These are phyloP conservation scores for Aurantiochytrium sp. DNA, from an alignment of 108 stramenopile species.

Conservation along the genomic window DNA sequence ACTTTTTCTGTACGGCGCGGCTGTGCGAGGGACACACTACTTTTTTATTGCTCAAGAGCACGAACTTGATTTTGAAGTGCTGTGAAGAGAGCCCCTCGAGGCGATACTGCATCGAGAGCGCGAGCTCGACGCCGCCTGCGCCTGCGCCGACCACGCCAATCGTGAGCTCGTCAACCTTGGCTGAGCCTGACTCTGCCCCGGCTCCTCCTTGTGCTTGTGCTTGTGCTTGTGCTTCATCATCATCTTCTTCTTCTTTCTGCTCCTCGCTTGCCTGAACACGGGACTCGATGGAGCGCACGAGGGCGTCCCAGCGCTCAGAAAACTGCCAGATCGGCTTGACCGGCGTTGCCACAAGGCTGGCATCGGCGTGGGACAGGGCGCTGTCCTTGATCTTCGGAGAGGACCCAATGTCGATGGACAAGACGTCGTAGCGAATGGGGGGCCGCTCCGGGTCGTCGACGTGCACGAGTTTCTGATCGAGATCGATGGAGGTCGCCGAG, in stretches of 20 bases:
- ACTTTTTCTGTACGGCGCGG: slow-evolving; percentile 32
- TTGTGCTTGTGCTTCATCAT: not conserved
- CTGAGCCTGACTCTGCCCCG: too few relatives aligned
- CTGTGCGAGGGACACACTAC: slow-evolving; percentile 44
- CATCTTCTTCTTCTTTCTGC: not conserved
- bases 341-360: slow-evolving; percentile 33
- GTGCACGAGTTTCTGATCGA: slow-evolving; percentile 16
- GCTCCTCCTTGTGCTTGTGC: not conserved
- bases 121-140: slow-evolving; percentile 84
- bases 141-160: slow-evolving; percentile 90
- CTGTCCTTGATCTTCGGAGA: slow-evolving; percentile 19
- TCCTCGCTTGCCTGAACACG: not conserved
- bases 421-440: slow-evolving; percentile 53
- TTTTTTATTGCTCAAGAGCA: slow-evolving; percentile 40
- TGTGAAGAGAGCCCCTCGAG: not conserved
- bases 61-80: not conserved
- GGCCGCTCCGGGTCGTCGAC: slow-evolving; percentile 45
- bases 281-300: not conserved
- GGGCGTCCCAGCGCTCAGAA: slow-evolving; percentile 29
- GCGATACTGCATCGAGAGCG: slow-evolving; percentile 64
- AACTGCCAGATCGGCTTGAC: slow-evolving; percentile 67
- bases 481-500: slow-evolving; percentile 38
- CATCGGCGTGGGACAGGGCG: not conserved
- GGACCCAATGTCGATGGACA: slow-evolving; percentile 63
- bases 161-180: not conserved